phyloP scores from a whole-genome alignment of 768 basidiomycete genomes.

The Daedalea quercina region DNA sequence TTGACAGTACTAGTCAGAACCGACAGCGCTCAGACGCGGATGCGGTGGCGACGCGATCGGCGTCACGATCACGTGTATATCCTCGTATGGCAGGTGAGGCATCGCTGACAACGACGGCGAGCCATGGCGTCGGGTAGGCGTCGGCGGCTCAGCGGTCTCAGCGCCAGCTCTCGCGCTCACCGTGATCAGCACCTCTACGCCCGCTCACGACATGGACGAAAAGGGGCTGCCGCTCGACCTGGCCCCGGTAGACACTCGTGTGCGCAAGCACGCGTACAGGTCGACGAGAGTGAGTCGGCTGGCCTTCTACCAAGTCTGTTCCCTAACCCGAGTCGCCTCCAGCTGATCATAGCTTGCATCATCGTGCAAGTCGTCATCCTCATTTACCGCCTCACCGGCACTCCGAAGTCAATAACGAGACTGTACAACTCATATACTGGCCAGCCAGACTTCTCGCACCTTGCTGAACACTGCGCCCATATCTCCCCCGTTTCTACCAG shows the following conservation, averaged over 20 bases:
- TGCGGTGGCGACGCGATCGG: no score
- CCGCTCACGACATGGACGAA: not conserved
- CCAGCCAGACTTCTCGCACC: constrained; percentile 18
- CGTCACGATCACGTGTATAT: not conserved
- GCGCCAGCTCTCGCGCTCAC: no score
- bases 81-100: not conserved
- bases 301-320: not conserved
- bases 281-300: not conserved
- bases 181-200: not conserved
- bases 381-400: constrained; percentile 1
- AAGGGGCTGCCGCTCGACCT: not conserved
- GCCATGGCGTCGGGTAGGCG: not conserved
- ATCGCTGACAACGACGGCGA: not conserved
- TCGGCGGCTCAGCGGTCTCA: not conserved
- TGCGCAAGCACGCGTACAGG: constrained; percentile 1
- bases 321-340: not conserved
- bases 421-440: not conserved
- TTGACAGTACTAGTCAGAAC: no score
- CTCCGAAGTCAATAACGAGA: not conserved
- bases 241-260: not conserved
- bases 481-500: constrained; percentile 38
- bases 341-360: constrained; percentile 4
- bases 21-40: no score
- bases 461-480: constrained; percentile 38
- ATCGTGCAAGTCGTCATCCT: constrained; percentile 5